Evolutionary conservation across 2,329 filamentous ascomycete genomes (phyloP).

Genomic region (Arthrobotrys sphaeroides): DNA sequence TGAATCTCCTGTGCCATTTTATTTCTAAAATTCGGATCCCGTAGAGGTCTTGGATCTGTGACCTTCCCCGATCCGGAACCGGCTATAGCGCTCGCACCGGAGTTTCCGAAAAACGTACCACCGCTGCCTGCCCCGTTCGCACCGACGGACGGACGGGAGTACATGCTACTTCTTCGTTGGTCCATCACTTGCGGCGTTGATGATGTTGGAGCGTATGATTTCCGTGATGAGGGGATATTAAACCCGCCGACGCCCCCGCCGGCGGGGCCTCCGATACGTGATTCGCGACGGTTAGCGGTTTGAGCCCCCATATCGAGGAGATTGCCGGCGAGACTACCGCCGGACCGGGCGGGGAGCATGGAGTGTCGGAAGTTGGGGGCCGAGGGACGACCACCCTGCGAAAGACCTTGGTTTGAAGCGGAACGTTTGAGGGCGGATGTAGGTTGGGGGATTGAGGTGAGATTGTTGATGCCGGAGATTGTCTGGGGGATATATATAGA

Average conservation of each 20-base stretch:
- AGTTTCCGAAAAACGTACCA: conserved; percentile 91
- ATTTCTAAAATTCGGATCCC: conserved; percentile 80
- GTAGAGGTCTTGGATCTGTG: conserved; percentile 84
- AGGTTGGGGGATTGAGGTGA: conserved; percentile 87
- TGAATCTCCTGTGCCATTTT: conserved; percentile 87
- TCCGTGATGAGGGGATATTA: conserved; percentile 75
- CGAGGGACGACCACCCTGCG: conserved; percentile 68
- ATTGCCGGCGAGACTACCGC: conserved; percentile 66
- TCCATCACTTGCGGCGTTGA: conserved; percentile 66
- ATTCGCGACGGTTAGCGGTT: conserved; percentile 76
- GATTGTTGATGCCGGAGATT: conserved; percentile 76
- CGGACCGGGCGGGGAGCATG: conserved; percentile 43
- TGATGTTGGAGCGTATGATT: conserved; percentile 73
- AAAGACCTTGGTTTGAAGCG: conserved; percentile 75
- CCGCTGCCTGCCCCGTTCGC: conserved; percentile 67
- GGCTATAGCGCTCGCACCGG: conserved; percentile 78
- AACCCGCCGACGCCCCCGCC: conserved; percentile 63
- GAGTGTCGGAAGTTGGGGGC: conserved; percentile 54
- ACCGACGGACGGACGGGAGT: conserved; percentile 75
- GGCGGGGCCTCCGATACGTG: conserved; percentile 23
- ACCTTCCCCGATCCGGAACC: conserved; percentile 34
- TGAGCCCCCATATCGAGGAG: conserved; percentile 81
- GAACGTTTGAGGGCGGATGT: conserved; percentile 93
- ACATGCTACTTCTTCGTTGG: conserved; percentile 82
- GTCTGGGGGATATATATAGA: too few relatives aligned